Evolutionary conservation across 192 early-diverging fungal species (phyloP).

Genomic region (Coemansia reversa): DNA sequence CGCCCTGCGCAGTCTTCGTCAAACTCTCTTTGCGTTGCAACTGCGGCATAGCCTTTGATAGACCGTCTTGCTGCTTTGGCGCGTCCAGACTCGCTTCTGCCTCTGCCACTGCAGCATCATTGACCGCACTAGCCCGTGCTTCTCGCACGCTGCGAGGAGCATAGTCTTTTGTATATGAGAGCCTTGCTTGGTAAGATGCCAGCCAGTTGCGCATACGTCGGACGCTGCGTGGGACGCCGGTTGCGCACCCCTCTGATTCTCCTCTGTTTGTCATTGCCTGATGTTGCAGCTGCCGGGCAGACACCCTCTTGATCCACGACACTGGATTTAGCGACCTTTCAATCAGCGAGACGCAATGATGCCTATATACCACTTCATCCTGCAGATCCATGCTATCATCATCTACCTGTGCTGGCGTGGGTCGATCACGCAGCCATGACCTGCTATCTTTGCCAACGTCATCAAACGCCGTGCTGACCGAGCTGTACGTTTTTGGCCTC

Average conservation of each 20-base stretch:
- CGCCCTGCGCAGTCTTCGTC: not conserved
- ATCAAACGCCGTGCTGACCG: conserved; percentile 39
- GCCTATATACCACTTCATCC: conserved; percentile 7
- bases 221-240: conserved; percentile 9
- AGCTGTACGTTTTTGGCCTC: conserved; percentile 32
- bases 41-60: not conserved
- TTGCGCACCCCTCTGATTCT: not conserved
- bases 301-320: conserved; percentile 40
- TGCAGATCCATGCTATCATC: not conserved
- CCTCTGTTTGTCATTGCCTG: conserved; percentile 2
- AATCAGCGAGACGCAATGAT: conserved; percentile 17
- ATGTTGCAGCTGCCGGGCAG: conserved; percentile 35
- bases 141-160: conserved; percentile 15
- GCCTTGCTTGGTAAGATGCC: conserved; percentile 32
- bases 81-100: not conserved
- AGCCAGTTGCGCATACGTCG: conserved; percentile 39
- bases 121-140: not conserved
- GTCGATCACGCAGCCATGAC: conserved; percentile 38
- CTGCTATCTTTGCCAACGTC: conserved; percentile 20
- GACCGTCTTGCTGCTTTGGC: not conserved
- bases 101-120: not conserved
- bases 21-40: not conserved
- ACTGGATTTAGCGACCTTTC: conserved; percentile 49
- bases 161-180: conserved; percentile 30
- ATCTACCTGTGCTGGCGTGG: conserved; percentile 6